Evolutionary conservation across 495 filamentous ascomycete genomes (phyloP).

Genomic region (Friedmanniomyces simplex): DNA sequence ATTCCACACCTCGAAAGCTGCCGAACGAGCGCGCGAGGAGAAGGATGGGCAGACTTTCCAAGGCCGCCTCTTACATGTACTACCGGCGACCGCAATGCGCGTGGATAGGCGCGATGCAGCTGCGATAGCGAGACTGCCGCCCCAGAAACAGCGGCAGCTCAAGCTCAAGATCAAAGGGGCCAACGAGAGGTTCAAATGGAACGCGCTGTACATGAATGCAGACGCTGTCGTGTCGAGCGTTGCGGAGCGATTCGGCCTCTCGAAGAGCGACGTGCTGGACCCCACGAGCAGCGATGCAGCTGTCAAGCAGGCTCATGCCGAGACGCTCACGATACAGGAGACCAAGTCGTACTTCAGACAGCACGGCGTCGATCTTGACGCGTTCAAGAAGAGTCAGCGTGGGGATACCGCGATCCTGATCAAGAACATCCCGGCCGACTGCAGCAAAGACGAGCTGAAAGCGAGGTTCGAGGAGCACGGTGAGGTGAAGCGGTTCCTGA

Average conservation of each 20-base stretch:
- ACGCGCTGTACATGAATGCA: constrained; percentile 94
- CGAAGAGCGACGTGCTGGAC: constrained; percentile 83
- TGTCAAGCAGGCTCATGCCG: constrained; percentile 91
- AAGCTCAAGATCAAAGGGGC: constrained; percentile 70
- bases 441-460: constrained; percentile 55
- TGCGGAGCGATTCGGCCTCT: constrained; percentile 72
- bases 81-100: constrained; percentile 70
- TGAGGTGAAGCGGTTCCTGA: constrained; percentile 61
- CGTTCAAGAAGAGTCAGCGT: constrained; percentile 72
- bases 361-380: constrained; percentile 81
- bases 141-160: constrained; percentile 88
- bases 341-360: constrained; percentile 80
- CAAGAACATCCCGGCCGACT: constrained; percentile 87
- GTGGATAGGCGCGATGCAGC: constrained; percentile 77
- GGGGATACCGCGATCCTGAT: constrained; percentile 83
- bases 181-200: constrained; percentile 82
- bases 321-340: constrained; percentile 92
- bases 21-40: constrained; percentile 61
- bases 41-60: constrained; percentile 79
- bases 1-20: constrained; percentile 56
- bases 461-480: constrained; percentile 63
- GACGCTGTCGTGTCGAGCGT: constrained; percentile 91
- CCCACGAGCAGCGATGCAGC: constrained; percentile 88
- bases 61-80: constrained; percentile 79
- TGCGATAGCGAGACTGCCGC: constrained; percentile 72